Conservation (phyloP, 306 rosid species). For the Begonia masoniana region DNA sequence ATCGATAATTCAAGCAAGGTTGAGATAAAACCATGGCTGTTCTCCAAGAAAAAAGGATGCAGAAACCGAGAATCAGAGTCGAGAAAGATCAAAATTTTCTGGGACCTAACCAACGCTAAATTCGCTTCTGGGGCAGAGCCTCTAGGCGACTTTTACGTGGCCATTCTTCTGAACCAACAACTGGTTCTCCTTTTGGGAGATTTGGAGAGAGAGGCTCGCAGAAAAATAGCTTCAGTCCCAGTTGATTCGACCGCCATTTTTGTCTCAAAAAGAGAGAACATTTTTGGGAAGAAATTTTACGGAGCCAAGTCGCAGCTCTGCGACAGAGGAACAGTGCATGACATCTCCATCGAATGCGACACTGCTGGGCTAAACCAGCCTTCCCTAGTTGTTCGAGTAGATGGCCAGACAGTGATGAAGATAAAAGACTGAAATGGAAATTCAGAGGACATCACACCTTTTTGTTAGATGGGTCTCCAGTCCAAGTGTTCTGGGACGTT, state of each 20-base stretch:
- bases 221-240: conserved; percentile 29
- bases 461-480: conserved; percentile 63
- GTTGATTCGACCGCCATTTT: conserved; percentile 30
- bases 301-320: conserved; percentile 57
- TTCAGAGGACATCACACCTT: conserved; percentile 71
- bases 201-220: conserved; percentile 38
- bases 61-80: conserved; percentile 54
- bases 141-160: conserved; percentile 53
- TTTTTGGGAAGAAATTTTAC: conserved; percentile 60
- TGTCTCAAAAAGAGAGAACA: conserved; percentile 59
- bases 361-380: conserved; percentile 49
- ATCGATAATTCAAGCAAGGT: conserved; percentile 60
- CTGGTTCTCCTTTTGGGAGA: conserved; percentile 56
- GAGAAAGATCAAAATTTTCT: conserved; percentile 36
- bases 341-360: conserved; percentile 67
- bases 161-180: conserved; percentile 39
- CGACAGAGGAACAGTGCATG: conserved; percentile 55
- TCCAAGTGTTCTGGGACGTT: conserved; percentile 87
- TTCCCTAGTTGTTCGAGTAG: conserved; percentile 56
- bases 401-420: conserved; percentile 57
- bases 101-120: conserved; percentile 75
- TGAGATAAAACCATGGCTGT: conserved; percentile 86
- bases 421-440: conserved; percentile 77
- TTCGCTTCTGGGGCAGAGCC: conserved; percentile 81
- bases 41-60: conserved; percentile 70